These are phyloP conservation scores for Phialophora tarda DNA, from an alignment of 2,329 filamentous ascomycete species.

Conservation along the genomic window DNA sequence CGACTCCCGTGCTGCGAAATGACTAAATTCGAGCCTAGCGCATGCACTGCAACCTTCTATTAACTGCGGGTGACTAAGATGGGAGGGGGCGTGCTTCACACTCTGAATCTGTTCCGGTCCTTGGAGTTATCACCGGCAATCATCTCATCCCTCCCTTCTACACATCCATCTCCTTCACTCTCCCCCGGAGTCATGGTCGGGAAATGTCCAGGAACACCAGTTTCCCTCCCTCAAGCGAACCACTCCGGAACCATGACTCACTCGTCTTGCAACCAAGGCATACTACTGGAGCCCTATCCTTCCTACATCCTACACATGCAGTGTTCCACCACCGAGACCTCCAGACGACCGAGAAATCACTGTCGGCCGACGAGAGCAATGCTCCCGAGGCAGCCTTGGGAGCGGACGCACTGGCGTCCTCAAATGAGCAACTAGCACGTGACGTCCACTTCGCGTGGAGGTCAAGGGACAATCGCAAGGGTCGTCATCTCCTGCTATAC, in stretches of 20 bases:
- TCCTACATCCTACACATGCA: slow-evolving; percentile 2
- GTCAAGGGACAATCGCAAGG: slow-evolving; percentile 1
- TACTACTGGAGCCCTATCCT: neutral
- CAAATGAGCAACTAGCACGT: neutral
- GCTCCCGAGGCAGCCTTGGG: neutral
- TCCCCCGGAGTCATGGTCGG: neutral
- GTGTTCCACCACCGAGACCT: neutral
- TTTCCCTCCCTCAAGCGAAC: neutral
- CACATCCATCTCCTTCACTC: neutral
- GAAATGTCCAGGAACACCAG: neutral
- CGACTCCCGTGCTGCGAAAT: neutral
- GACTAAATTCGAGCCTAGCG: neutral
- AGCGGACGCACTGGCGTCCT: neutral
- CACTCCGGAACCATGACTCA: neutral
- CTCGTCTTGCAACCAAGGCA: neutral
- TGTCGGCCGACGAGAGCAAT: neutral
- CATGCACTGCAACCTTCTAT: neutral
- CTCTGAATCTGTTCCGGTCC: neutral
- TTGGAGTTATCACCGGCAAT: neutral
- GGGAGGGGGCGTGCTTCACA: neutral
- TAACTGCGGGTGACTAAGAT: neutral
- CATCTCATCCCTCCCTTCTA: neutral
- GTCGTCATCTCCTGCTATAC: neutral
- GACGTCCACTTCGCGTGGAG: neutral
- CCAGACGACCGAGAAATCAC: neutral